These are phyloP conservation scores for Saccharomycopsis babjevae DNA, from an alignment of 805 yeast species.

Conservation along the genomic window DNA sequence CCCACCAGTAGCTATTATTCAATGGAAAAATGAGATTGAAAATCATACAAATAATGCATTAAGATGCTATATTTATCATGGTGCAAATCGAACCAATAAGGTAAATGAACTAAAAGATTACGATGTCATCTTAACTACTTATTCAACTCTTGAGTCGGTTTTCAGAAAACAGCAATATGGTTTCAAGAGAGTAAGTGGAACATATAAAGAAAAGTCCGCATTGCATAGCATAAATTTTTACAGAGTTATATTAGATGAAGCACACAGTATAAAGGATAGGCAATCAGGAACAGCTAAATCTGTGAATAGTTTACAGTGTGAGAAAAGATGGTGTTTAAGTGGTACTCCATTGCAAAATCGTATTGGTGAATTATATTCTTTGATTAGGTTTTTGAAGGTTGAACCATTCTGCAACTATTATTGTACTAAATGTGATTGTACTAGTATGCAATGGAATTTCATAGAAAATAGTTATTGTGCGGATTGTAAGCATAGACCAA, in stretches of 20 bases:
- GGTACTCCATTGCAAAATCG: slow-evolving; percentile 97
- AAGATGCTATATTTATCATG: slow-evolving; percentile 70
- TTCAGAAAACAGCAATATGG: slow-evolving; percentile 79
- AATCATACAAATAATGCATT: slow-evolving; percentile 67
- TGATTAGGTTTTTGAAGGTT: slow-evolving; percentile 73
- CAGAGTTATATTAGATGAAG: slow-evolving; percentile 88
- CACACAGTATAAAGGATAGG: slow-evolving; percentile 94
- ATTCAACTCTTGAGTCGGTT: slow-evolving; percentile 83
- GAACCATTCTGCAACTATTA: slow-evolving; percentile 83
- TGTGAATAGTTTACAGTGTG: slow-evolving; percentile 61
- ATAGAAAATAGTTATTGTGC: slow-evolving; percentile 78
- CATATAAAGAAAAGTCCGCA: slow-evolving; percentile 64
- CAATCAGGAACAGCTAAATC: slow-evolving; percentile 91
- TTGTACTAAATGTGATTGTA: slow-evolving; percentile 89
- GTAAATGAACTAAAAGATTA: slow-evolving; percentile 43
- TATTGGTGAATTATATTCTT: slow-evolving; percentile 91
- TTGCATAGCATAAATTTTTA: slow-evolving; percentile 69
- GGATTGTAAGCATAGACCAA: slow-evolving; percentile 79
- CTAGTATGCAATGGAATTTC: slow-evolving; percentile 75
- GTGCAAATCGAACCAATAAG: slow-evolving; percentile 61
- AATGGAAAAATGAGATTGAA: slow-evolving; percentile 91
- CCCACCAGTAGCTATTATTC: slow-evolving; percentile 97
- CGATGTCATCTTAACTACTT: slow-evolving; percentile 85
- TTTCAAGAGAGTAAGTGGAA: slow-evolving; percentile 58
- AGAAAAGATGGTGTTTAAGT: slow-evolving; percentile 81